Conservation (phyloP, 148 eudicot species). For the Cornus controversa region DNA sequence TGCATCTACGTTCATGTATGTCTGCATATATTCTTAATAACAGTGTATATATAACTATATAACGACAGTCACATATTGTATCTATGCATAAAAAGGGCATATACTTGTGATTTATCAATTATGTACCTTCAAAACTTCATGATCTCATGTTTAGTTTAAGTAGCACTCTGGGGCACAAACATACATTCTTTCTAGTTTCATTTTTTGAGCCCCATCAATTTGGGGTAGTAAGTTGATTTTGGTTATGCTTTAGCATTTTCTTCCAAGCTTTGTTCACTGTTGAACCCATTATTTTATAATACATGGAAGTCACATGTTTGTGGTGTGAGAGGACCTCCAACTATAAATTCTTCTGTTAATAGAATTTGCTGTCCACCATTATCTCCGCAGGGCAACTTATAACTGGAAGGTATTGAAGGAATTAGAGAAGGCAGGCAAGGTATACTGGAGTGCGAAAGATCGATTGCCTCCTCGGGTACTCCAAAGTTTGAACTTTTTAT, state of each 20-base stretch:
- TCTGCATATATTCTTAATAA: too few relatives aligned
- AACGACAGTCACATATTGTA: too few relatives aligned
- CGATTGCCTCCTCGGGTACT: constrained; percentile 95
- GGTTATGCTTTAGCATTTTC: background rate
- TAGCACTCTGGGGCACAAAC: too few relatives aligned
- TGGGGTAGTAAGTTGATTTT: background rate
- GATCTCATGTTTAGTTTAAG: too few relatives aligned
- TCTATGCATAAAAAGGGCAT: too few relatives aligned
- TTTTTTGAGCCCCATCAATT: background rate
- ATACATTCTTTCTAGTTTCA: too few relatives aligned
- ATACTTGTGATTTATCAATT: too few relatives aligned
- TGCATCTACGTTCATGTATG: too few relatives aligned
- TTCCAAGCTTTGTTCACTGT: background rate
- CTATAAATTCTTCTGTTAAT: background rate
- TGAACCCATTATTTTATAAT: background rate
- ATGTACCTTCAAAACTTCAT: too few relatives aligned
- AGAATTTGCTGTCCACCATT: background rate
- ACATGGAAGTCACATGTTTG: background rate
- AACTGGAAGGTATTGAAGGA: constrained; percentile 95
- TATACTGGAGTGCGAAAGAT: constrained; percentile 87
- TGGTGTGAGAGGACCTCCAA: background rate
- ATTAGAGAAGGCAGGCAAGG: constrained; percentile 83
- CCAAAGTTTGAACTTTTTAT: background rate
- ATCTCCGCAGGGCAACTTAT: constrained; percentile 57
- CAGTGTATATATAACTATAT: too few relatives aligned